Evolutionary conservation across 2,329 filamentous ascomycete species (phyloP), one percentile per base, ranked within the genome.

Genomic region (Cadophora sp.): DNA sequence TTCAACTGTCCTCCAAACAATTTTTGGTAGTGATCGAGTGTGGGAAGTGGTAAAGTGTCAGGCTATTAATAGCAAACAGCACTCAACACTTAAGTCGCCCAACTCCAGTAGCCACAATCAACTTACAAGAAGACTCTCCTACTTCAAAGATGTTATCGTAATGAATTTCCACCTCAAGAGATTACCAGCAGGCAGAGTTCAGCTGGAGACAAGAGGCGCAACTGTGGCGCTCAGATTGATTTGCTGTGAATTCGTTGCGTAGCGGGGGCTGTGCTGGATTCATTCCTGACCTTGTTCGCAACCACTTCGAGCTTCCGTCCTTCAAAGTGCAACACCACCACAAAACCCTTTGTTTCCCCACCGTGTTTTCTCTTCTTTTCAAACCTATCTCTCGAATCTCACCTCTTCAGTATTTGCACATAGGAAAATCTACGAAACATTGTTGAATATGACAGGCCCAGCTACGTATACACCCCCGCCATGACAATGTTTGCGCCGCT

Each of bases 371-470:
- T n/a, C n/a, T 11, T 62, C 37, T 51, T 63, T 50, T 22, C 37
- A 55, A 19, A 22, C 62, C 37, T 31, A 46, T 37, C 26, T 40
- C 19, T 46, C 29, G 50, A 27, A 60, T 43, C 37, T 14, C 9
- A 12, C 29, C n/a, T 53, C 46, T 37, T 59, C 19, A 24, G 26
- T 59, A 59, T 22, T 59, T 37, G 19, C 26, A 22, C n/a, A 48
- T 40, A 12, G 34, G 50, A n/a, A 55, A 5, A 61, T 26, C 26
- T 37, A n/a, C 46, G 24, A 60, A 43, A 65, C 14, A 60, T 31
- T 37, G 70, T 40, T 60, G 12, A 59, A 26, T 26, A 77, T 77
- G 76, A 74, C 73, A 16, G 74, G 75, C 27, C 76, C 75, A 58
- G 72, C 73, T 66, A 76, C 76, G 76, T 76, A 71, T 62, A 66